phyloP scores from a whole-genome alignment of 345 rosid species.

The Salix dunnii region DNA sequence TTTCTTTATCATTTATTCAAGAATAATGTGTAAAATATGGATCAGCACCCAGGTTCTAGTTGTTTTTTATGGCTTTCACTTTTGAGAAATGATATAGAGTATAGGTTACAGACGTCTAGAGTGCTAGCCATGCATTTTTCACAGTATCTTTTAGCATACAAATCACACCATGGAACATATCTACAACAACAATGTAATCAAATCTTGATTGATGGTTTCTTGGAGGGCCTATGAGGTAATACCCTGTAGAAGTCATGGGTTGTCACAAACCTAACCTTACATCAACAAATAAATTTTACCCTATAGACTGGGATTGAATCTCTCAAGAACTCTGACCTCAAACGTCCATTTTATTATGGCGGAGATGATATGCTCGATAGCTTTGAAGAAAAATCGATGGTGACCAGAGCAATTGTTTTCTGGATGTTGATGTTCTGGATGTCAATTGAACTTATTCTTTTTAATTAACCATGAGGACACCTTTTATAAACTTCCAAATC shows the following conservation, averaged over 20 bases:
- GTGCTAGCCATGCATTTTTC: neutral
- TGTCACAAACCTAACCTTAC: too few relatives aligned
- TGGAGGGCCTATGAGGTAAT: too few relatives aligned
- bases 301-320: too few relatives aligned
- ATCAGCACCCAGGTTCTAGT: neutral
- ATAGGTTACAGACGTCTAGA: neutral
- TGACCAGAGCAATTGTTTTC: neutral
- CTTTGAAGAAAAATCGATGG: neutral
- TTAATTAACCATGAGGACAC: neutral
- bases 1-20: neutral
- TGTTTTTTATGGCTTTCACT: neutral
- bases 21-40: neutral
- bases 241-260: too few relatives aligned
- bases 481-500: neutral
- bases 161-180: neutral
- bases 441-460: neutral
- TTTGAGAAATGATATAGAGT: neutral
- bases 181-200: neutral
- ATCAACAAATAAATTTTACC: too few relatives aligned
- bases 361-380: neutral
- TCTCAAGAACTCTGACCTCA: too few relatives aligned
- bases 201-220: neutral
- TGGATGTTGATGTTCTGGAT: neutral
- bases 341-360: neutral
- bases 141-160: neutral